Evolutionary conservation across 1,139 yeast species (phyloP).

Genomic region (Debaryomyces udenii): DNA sequence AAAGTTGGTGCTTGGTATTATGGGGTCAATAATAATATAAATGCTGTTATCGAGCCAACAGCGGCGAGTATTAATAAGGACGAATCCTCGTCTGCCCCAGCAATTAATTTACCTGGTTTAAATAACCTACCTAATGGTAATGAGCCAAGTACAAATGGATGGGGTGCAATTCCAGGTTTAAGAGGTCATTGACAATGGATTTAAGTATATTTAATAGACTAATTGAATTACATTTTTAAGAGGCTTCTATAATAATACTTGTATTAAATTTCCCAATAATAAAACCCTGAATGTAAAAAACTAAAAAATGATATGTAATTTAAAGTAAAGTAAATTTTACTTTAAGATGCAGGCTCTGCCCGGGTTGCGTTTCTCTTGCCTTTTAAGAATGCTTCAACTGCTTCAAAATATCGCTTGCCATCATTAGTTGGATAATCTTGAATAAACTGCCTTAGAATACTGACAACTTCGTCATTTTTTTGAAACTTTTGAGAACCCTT

Average conservation of each 20-base stretch:
- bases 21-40: constrained; percentile 65
- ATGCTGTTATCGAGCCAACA: constrained; percentile 52
- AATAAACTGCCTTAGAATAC: constrained; percentile 27
- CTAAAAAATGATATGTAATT: constrained; percentile 1
- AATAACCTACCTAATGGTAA: constrained; percentile 20
- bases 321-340: not conserved
- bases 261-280: constrained; percentile 1
- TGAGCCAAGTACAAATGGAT: constrained; percentile 11
- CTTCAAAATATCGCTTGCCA: constrained; percentile 35
- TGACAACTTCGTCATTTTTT: constrained; percentile 14
- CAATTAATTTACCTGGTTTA: constrained; percentile 29
- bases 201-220: too few species aligned
- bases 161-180: constrained; percentile 24
- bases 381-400: constrained; percentile 34
- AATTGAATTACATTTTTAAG: too few species aligned
- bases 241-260: not conserved
- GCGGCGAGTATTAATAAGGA: constrained; percentile 12
- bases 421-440: constrained; percentile 34
- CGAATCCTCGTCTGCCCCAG: constrained; percentile 11
- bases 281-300: constrained; percentile 1
- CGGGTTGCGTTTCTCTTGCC: not conserved
- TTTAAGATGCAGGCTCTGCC: not conserved
- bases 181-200: constrained; percentile 17
- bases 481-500: not conserved
- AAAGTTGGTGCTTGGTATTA: constrained; percentile 76